phyloP scores from a whole-genome alignment of 1,139 yeast species.

The Wickerhamomyces sp. region DNA sequence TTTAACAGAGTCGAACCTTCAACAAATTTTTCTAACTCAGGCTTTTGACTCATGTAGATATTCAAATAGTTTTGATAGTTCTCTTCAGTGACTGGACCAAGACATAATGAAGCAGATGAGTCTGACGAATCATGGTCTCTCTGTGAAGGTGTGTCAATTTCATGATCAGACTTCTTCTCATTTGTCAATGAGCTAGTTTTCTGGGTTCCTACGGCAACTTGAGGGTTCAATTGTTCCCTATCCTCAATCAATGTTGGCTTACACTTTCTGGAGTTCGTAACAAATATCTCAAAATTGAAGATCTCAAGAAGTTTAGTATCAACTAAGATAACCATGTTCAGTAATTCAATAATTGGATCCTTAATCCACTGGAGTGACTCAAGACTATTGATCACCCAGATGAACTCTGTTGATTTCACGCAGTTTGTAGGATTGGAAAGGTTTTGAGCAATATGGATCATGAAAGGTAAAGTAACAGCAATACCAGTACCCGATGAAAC shows the following conservation, averaged over 20 bases:
- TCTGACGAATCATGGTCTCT: neutral
- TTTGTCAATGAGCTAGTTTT: too few species aligned
- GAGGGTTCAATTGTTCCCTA: neutral
- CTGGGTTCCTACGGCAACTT: too few species aligned
- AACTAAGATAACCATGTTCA: conserved; percentile 6
- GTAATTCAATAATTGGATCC: conserved; percentile 31
- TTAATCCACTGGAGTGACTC: conserved; percentile 42
- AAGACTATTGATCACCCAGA: conserved; percentile 44
- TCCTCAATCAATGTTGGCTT: neutral
- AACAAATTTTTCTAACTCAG: conserved; percentile 26
- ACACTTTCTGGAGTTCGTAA: conserved; percentile 15
- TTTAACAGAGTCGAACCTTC: conserved; percentile 22
- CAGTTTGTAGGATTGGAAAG: conserved; percentile 8
- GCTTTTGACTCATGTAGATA: conserved; percentile 28
- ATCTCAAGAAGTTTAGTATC: conserved; percentile 2
- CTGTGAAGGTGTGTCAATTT: neutral
- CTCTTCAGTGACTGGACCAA: neutral
- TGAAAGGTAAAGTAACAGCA: conserved; percentile 47
- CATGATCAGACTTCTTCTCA: too few species aligned
- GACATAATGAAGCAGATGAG: neutral
- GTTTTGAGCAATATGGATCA: conserved; percentile 21
- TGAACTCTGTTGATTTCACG: conserved; percentile 32
- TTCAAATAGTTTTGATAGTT: conserved; percentile 3
- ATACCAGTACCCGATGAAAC: conserved; percentile 52
- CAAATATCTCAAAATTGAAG: conserved; percentile 16